Evolutionary conservation across 2,329 filamentous ascomycete species (phyloP), one percentile per base, ranked within the genome.

Genomic region (Pyrenophora seminiperda): DNA sequence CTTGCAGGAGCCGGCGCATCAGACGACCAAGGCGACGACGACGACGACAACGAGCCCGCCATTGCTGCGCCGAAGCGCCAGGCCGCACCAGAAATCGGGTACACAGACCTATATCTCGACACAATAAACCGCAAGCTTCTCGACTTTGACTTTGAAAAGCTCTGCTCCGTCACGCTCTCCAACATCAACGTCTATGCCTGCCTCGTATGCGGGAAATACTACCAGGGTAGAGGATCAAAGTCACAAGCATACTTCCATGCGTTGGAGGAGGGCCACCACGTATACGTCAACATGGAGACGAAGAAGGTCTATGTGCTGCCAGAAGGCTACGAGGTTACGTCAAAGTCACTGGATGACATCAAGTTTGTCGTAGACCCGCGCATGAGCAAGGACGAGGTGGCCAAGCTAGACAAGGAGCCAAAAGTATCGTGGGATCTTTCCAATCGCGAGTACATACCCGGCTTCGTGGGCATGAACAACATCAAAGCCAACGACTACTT

Each of bases 151-250:
- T 99, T 99, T 72, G 94, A 99, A 73, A 99, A 99, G 79, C 84
- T 97, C 10, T 99, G 94, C 77, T 97, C 93, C 18, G 83, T 99
- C 60, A 96, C 91, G 27, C 82, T 99, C 6, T 96, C 92, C 40
- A 97, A 97, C 72, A 97, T 97, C 77, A 99, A 99, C 71, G 92
- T 99, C 36, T 99, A 99, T 73, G 94, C 94, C 7, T 99, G 94
- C 68, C 83, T 99, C 9, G 90, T 97, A 1, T 99, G 94, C 73
- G 94, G 94, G n/a, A 93, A 91, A 73, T 99, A 99, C 78, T 99
- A 89, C 73, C 91, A 97, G 74, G 94, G 94, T 44, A 84, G 94
- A 63, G 94, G 94, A 0, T 89, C 89, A 13, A 96, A 94, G 70
- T 97, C 93, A 43, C 89, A 97, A 75, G 94, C 94, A 64, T 99